phyloP scores from a whole-genome alignment of 2,329 filamentous ascomycete species.

The Cyclaneusma minus region DNA sequence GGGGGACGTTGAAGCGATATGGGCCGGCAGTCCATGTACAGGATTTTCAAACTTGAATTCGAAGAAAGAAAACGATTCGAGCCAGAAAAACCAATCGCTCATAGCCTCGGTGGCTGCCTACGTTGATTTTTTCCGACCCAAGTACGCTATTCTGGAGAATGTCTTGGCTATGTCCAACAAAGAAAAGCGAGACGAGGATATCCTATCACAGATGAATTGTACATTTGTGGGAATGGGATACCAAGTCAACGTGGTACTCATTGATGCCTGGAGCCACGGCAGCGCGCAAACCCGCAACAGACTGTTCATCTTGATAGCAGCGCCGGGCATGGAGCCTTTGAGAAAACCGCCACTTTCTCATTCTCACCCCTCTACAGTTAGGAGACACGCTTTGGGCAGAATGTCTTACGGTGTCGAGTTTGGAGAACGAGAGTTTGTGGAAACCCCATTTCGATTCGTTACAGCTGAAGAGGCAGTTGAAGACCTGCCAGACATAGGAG shows the following conservation, averaged over 20 bases:
- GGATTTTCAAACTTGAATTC: constrained; percentile 55
- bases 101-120: constrained; percentile 62
- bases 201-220: constrained; percentile 60
- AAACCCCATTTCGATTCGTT: constrained; percentile 45
- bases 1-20: constrained; percentile 53
- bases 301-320: constrained; percentile 57
- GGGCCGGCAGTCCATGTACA: constrained; percentile 62
- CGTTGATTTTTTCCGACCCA: constrained; percentile 58
- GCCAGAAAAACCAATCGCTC: constrained; percentile 58
- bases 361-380: constrained; percentile 30
- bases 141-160: constrained; percentile 67
- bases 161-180: constrained; percentile 45
- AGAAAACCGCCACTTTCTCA: constrained; percentile 44
- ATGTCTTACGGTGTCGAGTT: constrained; percentile 45
- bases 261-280: constrained; percentile 56
- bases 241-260: constrained; percentile 49
- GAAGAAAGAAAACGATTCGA: constrained; percentile 34
- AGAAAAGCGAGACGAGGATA: constrained; percentile 36
- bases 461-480: constrained; percentile 34
- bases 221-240: constrained; percentile 64
- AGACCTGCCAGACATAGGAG: constrained; percentile 47
- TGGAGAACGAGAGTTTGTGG: constrained; percentile 30
- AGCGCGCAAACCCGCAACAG: constrained; percentile 49
- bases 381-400: constrained; percentile 31
- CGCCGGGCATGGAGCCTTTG: constrained; percentile 45